phyloP scores from a whole-genome alignment of 2,329 filamentous ascomycete genomes.

The Aspergillus cejpii region DNA sequence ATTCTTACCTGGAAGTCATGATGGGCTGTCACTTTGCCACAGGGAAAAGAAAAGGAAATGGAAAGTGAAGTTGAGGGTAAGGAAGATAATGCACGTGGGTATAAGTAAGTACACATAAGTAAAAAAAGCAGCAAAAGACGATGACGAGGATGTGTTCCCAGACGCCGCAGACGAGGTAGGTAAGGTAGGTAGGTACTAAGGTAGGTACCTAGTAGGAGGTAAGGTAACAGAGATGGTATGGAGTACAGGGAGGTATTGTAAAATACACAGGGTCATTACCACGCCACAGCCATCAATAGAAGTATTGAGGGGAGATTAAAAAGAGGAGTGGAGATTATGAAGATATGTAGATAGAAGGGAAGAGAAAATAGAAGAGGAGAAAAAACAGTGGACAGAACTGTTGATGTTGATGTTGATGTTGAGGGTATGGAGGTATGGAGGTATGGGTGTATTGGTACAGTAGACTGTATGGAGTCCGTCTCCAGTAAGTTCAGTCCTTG shows the following conservation, averaged over 20 bases:
- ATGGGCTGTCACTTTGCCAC: slow-evolving; percentile 24
- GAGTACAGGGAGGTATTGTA: slow-evolving; percentile 7
- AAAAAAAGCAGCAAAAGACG: slow-evolving; percentile 4
- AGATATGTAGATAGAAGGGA: not conserved
- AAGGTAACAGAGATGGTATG: not conserved
- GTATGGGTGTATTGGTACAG: not conserved
- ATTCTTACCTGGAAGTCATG: slow-evolving; percentile 41
- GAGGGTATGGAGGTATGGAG: not conserved
- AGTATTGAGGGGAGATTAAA: not conserved
- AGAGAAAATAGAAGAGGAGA: not conserved
- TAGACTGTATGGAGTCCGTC: not conserved
- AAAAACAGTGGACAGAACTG: not conserved
- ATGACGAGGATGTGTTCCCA: slow-evolving; percentile 1
- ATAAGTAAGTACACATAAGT: slow-evolving; percentile 3
- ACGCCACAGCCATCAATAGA: slow-evolving; percentile 18
- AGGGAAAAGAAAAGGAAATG: slow-evolving; percentile 12
- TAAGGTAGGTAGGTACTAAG: no score
- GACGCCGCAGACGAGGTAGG: slow-evolving; percentile 9
- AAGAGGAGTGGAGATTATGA: not conserved
- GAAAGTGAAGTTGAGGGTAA: not conserved
- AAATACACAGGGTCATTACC: slow-evolving; percentile 18
- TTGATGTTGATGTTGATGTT: not conserved
- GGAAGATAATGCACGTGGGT: not conserved
- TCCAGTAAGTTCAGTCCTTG: not conserved
- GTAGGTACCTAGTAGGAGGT: no score